Base-by-base conservation (phyloP, 805 yeast genomes). In the Myxozyma kluyveri region DNA sequence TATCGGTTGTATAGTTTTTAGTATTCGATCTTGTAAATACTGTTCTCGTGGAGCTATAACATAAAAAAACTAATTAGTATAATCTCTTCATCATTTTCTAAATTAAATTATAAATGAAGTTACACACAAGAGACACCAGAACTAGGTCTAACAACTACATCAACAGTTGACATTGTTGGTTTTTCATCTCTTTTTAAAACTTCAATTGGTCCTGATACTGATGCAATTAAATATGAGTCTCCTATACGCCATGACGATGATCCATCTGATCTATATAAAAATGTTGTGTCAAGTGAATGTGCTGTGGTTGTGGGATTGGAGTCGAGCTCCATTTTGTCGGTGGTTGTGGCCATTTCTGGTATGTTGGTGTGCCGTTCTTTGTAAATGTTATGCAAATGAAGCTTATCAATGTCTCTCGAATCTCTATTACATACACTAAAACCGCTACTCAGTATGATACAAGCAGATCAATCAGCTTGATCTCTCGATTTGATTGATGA, bases 131-230 rank as follows among this genome's bases (percentile, higher is more conserved):
- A 77, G 1, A 84, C 76, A 1, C 97, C 98, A 12, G 74, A 71
- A 21, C 84, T 80, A 0, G 98, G 96, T 36, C 89, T 74, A 1
- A 90, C 82, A 19, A 81, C 78, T 5, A 93, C 77, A 67, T 89
- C 96, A 17, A 93, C 67, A 17, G 87, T 82, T 14, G 91, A 84
- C 41, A 76, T 73, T 14, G 86, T 83, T 9, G 97, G 96, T 31
- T 83, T 68, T 66, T 91, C 98, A 65, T 89, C 96, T 61, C 91
- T 78, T 12, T 80, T 69, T 65, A 83, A 84, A 9, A 88, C 83
- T 63, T 91, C 97, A 27, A 91, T 77, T 0, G 99, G 99, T 0
- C 99, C 99, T 0, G 90, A 78, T 0, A 91, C 90, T 0, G 96
- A 82, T 39, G 84, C 80, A 1, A 90, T 69, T 2, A 86, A 82